These are phyloP conservation scores for Aspergillus haitiensis DNA, from an alignment of 495 filamentous ascomycete genomes.

Conservation along the genomic window DNA sequence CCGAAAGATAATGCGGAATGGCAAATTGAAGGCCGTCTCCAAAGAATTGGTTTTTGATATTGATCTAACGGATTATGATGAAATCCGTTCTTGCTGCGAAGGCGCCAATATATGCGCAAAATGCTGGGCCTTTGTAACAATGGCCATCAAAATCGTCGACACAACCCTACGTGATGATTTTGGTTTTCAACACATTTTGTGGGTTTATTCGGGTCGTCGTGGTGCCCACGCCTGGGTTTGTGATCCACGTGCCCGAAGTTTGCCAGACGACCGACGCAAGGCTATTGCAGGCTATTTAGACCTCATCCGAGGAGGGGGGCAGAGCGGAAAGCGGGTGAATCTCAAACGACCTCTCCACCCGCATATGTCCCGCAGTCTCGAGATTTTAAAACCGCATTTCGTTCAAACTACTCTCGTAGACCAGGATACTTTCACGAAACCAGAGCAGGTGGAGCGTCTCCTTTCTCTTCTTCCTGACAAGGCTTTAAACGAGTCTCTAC, in stretches of 20 bases:
- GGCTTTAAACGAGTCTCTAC: constrained; percentile 67
- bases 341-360: constrained; percentile 84
- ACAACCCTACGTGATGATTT: constrained; percentile 86
- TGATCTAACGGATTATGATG: constrained; percentile 97
- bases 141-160: constrained; percentile 94
- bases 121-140: constrained; percentile 96
- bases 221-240: constrained; percentile 99
- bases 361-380: constrained; percentile 81
- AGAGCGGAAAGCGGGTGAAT: constrained; percentile 86
- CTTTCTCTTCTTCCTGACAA: constrained; percentile 78
- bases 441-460: constrained; percentile 68
- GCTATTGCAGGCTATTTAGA: constrained; percentile 88
- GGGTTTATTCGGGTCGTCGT: constrained; percentile 96
- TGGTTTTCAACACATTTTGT: constrained; percentile 93
- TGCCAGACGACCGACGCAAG: constrained; percentile 80
- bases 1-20: constrained; percentile 72
- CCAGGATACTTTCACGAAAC: constrained; percentile 80
- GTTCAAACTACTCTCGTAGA: constrained; percentile 72
- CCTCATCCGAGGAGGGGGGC: constrained; percentile 75
- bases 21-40: constrained; percentile 68
- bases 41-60: constrained; percentile 99
- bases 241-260: constrained; percentile 75
- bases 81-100: constrained; percentile 90
- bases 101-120: constrained; percentile 90
- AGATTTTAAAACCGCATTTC: constrained; percentile 78